Percentiles rank a stretch among this genome's conserved stretches.
These are phyloP conservation scores for Irpex sp. DNA, from an alignment of 1,284 basidiomycete species.

Conservation along the genomic window DNA sequence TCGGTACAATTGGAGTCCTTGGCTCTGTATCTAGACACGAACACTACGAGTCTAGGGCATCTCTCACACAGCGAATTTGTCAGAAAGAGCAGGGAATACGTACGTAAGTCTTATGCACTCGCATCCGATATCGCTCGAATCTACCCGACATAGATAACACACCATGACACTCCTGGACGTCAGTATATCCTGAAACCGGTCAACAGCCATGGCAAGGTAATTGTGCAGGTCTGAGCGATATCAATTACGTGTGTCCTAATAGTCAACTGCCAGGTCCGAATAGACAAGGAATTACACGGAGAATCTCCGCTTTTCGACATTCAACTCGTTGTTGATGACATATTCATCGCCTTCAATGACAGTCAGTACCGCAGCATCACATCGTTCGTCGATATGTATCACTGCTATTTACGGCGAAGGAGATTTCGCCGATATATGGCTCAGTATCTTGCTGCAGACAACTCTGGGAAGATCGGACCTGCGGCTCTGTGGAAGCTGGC, in stretches of 20 bases:
- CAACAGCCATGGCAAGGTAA: constrained; percentile 87
- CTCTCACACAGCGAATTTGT: constrained; percentile 68
- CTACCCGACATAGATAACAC: constrained; percentile 55
- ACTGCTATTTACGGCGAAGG: constrained; percentile 90
- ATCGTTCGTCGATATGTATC: constrained; percentile 95
- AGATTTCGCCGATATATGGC: constrained; percentile 88
- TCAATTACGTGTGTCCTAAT: constrained; percentile 6
- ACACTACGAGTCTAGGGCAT: constrained; percentile 80
- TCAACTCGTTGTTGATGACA: constrained; percentile 92
- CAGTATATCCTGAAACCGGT: constrained; percentile 98
- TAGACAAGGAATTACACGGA: constrained; percentile 78
- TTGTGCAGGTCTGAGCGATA: constrained; percentile 15
- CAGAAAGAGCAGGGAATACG: constrained; percentile 76
- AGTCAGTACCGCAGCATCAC: constrained; percentile 96
- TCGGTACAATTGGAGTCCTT: constrained; percentile 87
- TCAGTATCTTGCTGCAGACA: constrained; percentile 54
- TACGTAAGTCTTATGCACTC: constrained; percentile 28
- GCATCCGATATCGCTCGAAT: not conserved
- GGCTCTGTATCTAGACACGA: constrained; percentile 95
- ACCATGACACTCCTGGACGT: constrained; percentile 58
- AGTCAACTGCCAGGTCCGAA: constrained; percentile 53
- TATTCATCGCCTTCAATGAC: constrained; percentile 89
- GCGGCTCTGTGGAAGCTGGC: constrained; percentile 83
- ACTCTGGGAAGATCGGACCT: constrained; percentile 59
- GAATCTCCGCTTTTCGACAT: constrained; percentile 85